Conservation (phyloP, 352 stramenopile species). For the Phytophthora nicotianae region DNA sequence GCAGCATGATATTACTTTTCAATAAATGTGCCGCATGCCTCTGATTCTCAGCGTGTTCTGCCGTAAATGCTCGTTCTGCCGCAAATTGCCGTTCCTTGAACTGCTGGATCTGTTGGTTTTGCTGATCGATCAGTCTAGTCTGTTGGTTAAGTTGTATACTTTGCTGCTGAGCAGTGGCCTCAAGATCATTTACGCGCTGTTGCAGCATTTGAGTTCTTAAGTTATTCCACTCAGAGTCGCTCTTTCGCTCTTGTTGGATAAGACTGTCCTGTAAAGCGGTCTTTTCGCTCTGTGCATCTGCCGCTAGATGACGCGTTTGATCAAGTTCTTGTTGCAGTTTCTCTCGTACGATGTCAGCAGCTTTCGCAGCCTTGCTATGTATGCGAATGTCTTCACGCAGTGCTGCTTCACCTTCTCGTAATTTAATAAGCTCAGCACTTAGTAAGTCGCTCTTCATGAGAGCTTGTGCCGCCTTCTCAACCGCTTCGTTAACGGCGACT, state of each 20-base stretch:
- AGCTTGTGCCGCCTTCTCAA: conserved; percentile 48
- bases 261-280: conserved; percentile 5
- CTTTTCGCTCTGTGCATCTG: conserved; percentile 16
- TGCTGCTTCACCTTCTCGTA: conserved; percentile 7
- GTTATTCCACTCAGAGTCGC: conserved; percentile 11
- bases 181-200: conserved; percentile 9
- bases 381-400: conserved; percentile 6
- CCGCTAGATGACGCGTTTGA: background rate
- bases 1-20: conserved; percentile 32
- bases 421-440: conserved; percentile 5
- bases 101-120: conserved; percentile 36
- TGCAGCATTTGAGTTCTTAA: conserved; percentile 4
- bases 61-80: conserved; percentile 3
- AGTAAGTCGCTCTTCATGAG: conserved; percentile 37
- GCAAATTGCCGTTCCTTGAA: conserved; percentile 17
- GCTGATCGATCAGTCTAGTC: conserved; percentile 23
- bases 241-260: conserved; percentile 18
- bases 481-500: conserved; percentile 42
- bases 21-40: conserved; percentile 39
- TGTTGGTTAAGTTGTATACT: conserved; percentile 23
- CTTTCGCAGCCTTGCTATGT: conserved; percentile 3
- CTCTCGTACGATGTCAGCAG: background rate
- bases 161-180: conserved; percentile 16
- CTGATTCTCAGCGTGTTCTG: conserved; percentile 29
- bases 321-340: conserved; percentile 23